phyloP scores from a whole-genome alignment of 139 green algal species.

The Chlorella sp. region DNA sequence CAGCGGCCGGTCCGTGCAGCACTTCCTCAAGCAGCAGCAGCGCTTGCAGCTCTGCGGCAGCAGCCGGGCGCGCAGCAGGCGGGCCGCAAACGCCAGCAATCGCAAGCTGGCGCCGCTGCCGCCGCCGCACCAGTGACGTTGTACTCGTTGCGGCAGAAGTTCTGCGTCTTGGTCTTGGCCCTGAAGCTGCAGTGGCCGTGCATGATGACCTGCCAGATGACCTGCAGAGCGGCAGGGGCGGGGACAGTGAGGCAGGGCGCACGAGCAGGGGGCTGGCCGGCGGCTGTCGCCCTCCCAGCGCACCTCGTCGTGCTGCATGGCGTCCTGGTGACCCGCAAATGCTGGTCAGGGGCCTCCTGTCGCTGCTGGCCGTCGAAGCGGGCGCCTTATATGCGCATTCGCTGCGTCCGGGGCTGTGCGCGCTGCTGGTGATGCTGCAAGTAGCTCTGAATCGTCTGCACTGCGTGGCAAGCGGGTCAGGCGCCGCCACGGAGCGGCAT shows the following conservation, averaged over 20 bases:
- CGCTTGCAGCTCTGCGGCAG: neutral
- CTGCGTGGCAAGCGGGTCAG: too few relatives aligned
- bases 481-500: too few relatives aligned
- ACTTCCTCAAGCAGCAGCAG: neutral
- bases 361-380: neutral
- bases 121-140: slow-evolving; percentile 88
- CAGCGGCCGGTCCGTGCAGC: neutral
- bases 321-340: too few relatives aligned
- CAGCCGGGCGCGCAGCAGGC: neutral
- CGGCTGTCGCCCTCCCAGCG: neutral
- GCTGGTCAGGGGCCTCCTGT: too few relatives aligned
- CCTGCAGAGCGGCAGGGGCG: neutral
- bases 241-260: neutral
- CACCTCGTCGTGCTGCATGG: slow-evolving; percentile 58
- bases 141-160: slow-evolving; percentile 98
- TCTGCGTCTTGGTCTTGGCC: slow-evolving; percentile 89
- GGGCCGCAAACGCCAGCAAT: neutral
- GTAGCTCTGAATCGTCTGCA: too few relatives aligned
- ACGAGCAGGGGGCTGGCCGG: neutral
- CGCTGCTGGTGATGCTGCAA: too few relatives aligned
- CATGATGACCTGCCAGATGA: slow-evolving; percentile 92
- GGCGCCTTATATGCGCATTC: neutral
- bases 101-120: neutral
- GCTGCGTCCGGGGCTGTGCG: too few relatives aligned
- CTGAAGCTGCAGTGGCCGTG: slow-evolving; percentile 96